Evolutionary conservation across 352 stramenopile species (phyloP), one percentile per base, ranked within the genome.

Genomic region (Aphanomyces euteiches): DNA sequence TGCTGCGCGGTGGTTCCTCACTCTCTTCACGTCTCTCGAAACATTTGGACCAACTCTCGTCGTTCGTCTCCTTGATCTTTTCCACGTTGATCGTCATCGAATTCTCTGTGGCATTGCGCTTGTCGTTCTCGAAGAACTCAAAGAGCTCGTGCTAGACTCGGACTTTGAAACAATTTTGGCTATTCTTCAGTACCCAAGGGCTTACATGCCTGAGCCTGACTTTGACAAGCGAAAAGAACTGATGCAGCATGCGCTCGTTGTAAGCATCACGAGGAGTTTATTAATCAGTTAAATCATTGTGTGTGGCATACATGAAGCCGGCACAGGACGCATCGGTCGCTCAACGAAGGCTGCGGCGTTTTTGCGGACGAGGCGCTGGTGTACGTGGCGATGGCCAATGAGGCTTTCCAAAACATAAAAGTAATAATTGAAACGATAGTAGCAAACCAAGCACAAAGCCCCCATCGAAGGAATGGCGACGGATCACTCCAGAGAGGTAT

Each of bases 1-100:
- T 72, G 86, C 81, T 7, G 85, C 86, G 12, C 83, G 86, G 36
- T 93, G 86, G 86, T 93, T 93, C 66, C 77, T 93, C 72, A 93
- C 86, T n/a, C 84, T 90, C 57, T 93, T 92, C 47, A 88, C 86
- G 13, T 87, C 84, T 0, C 91, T 90, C 58, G 84, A 93, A 65
- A 91, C 86, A n/a, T 80, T 89, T 48, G 76, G 83, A 4, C 82
- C 83, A 21, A 78, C 74, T 40, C 74, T 93, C 15, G 86, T 90
- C 58, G 80, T 84, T 13, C 83, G 80, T 4, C 53, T 93, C 13
- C 73, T 93, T n/a, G 86, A 93, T 48, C 79, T 90, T 17, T 93
- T 90, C 57, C 81, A 89, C 47, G 82, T 93, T 66, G 86, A 93
- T 65, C 83, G 86, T 8, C 91, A 85, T 82, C 82, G 86, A 19